Evolutionary conservation across 305 asterid genomes (phyloP), one percentile per base, ranked within the genome.

Genomic region (Fraxinus albicans): DNA sequence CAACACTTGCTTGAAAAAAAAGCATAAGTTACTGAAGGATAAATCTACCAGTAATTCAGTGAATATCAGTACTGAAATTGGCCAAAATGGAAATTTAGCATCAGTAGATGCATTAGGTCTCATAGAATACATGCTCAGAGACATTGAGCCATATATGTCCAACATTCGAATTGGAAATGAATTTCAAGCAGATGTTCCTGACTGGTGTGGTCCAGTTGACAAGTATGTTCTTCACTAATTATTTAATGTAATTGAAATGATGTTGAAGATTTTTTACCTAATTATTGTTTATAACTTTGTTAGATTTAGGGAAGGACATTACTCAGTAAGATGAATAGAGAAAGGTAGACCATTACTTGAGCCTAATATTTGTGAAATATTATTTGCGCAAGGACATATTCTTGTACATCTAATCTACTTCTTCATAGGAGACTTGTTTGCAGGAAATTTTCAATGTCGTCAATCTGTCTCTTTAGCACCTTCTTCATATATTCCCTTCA

Each of bases 141-240:
- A 91, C 83, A 87, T 77, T 23, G 89, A 86, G 82, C 94, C 90
- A 12, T 89, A 90, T 81, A 89, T 87, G 90, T 87, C 97, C 79
- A 86, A 83, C 65, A 97, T 85, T 78, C 94, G 98, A 60, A 88
- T 96, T 75, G 98, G 98, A 1, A 84, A 83, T 84, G 89, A 89
- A 60, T 94, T 84, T 89, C 99, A 94, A 91, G 98, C 91, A 33
- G 89, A 89, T 70, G 91, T 96, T 85, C 97, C 98, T 65, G 89
- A 85, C 80, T 92, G 98, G 97, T 35, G 84, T 77, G 93, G 93
- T 83, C 94, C 98, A 70, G 40, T 81, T 34, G 63, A 88, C 74
- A 88, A 87, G 99, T 96, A 94, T 50, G 98, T 91, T 89, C 79
- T 85, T 82, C 80, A 15, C 60, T 80, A 50, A 73, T 12, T 19